Conservation (phyloP, 352 stramenopile species). For the Phytopythium cucurbitacearum region DNA sequence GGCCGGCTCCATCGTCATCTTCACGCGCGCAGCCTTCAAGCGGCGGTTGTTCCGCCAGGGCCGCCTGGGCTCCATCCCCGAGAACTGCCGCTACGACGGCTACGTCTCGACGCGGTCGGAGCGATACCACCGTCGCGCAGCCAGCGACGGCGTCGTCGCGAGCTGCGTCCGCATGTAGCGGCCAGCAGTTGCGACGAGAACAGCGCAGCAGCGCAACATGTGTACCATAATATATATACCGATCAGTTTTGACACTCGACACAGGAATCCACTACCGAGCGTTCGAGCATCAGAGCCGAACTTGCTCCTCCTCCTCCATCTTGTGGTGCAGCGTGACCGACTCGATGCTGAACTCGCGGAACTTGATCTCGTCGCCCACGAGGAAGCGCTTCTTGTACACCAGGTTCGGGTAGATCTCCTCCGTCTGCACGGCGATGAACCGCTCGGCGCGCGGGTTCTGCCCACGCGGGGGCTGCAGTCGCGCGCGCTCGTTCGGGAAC, state of each 20-base stretch:
- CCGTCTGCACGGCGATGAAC: constrained; percentile 37
- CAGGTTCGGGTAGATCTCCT: constrained; percentile 41
- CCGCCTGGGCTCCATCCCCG: constrained; percentile 13
- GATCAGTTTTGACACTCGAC: background rate
- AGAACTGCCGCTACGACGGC: constrained; percentile 2
- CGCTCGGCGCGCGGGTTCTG: constrained; percentile 26
- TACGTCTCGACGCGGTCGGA: background rate
- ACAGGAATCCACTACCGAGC: too few species aligned
- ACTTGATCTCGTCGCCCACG: constrained; percentile 39
- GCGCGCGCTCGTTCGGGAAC: constrained; percentile 25
- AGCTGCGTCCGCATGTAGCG: background rate
- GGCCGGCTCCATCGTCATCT: constrained; percentile 21
- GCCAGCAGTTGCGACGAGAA: background rate
- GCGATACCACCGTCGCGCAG: background rate
- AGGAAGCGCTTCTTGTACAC: constrained; percentile 49
- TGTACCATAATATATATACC: background rate
- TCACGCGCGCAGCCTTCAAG: constrained; percentile 32
- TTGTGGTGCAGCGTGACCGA: constrained; percentile 29
- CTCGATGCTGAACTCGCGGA: constrained; percentile 39
- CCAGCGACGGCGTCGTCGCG: background rate
- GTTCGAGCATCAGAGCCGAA: background rate
- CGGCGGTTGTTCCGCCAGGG: constrained; percentile 11
- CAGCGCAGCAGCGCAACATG: background rate
- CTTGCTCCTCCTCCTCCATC: constrained; percentile 28
- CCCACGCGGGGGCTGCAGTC: constrained; percentile 14